Conservation (phyloP, 2,329 filamentous ascomycete genomes). For the Thielaviopsis populi region DNA sequence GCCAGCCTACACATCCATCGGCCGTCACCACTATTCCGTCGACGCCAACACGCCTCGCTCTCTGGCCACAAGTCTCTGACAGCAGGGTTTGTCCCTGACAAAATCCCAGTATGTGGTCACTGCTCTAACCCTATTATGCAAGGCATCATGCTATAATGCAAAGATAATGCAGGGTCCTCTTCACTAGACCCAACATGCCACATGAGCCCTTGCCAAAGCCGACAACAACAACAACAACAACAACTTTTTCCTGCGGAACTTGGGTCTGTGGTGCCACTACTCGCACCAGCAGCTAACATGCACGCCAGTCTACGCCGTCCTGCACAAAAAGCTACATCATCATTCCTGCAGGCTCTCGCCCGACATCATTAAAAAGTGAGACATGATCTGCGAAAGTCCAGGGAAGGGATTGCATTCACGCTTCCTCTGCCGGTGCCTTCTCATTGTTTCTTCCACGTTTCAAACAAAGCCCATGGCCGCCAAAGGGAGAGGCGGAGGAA, state of each 20-base stretch:
- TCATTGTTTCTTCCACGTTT: conserved; percentile 1
- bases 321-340: background rate
- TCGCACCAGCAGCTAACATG: no score
- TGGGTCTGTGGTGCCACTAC: no score
- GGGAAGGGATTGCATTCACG: background rate
- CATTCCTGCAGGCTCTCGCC: conserved; percentile 1
- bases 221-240: no score
- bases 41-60: background rate
- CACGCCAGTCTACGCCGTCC: background rate
- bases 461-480: background rate
- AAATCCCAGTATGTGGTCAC: background rate
- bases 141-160: background rate
- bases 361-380: background rate
- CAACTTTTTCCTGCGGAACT: background rate
- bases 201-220: background rate
- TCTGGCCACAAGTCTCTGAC: background rate
- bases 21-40: no score
- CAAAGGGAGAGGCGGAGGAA: background rate
- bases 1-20: no score
- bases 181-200: conserved; percentile 1
- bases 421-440: background rate
- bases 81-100: background rate
- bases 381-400: background rate
- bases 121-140: background rate
- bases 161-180: background rate